These are phyloP conservation scores for Phaseolus lunatus DNA, from an alignment of 306 rosid genomes.

Conservation along the genomic window DNA sequence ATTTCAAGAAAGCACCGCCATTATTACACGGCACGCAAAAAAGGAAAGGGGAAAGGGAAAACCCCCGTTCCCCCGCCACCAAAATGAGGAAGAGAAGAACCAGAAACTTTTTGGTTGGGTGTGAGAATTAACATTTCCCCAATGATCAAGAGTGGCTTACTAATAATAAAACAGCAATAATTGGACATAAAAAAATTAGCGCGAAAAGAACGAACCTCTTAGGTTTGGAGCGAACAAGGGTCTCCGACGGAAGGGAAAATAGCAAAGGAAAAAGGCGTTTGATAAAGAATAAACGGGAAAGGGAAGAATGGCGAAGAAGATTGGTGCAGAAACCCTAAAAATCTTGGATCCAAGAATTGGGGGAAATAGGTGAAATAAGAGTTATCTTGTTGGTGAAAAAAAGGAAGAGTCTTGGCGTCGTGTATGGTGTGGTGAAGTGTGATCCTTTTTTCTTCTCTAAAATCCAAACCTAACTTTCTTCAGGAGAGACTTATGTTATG, in stretches of 20 bases:
- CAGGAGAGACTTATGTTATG: background rate
- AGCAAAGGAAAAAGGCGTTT: background rate
- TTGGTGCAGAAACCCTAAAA: conserved; percentile 68
- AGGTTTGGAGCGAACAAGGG: conserved; percentile 37
- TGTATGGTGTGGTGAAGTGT: too few species aligned
- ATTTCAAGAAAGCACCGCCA: conserved; percentile 27
- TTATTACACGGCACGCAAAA: conserved; percentile 2
- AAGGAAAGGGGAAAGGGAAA: background rate
- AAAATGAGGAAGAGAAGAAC: conserved; percentile 4
- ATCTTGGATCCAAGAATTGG: conserved; percentile 50
- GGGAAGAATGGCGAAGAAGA: conserved; percentile 17
- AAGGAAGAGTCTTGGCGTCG: conserved; percentile 9
- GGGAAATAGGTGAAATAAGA: conserved; percentile 46
- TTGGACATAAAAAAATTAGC: background rate
- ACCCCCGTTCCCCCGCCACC: background rate
- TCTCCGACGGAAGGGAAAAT: background rate
- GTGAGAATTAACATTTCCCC: conserved; percentile 5
- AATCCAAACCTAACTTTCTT: conserved; percentile 4
- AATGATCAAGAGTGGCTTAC: conserved; percentile 16
- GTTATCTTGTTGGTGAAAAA: conserved; percentile 18
- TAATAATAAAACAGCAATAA: conserved; percentile 7
- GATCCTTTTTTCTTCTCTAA: background rate
- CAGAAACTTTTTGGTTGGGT: background rate
- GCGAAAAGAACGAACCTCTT: conserved; percentile 49
- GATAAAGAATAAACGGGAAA: background rate